Base-by-base conservation (phyloP, 2,329 filamentous ascomycete genomes). In the Monilinia aucupariae region DNA sequence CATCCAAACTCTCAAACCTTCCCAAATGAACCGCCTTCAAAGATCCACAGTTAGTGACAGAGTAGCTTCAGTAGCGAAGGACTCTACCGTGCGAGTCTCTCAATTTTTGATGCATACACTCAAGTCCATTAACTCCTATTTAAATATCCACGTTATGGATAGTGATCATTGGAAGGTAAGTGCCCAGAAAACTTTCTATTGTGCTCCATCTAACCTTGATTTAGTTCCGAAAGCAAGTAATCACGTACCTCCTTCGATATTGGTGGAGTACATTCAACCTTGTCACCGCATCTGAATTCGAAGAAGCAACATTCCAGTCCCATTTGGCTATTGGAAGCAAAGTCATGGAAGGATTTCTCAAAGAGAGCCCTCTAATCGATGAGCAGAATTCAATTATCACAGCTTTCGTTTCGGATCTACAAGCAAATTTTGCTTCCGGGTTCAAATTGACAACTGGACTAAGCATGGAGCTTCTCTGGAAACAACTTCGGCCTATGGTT, bases 401-500 rank as follows among this genome's bases (percentile, higher is more conserved):
- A 4, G 25, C 25, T 12, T 66, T 72, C 17, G 68, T 78, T 1
- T 70, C 74, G 0, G 78, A 75, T 7, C 70, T 87, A 2, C 75
- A 81, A 50, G 77, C 77, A 47, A 80, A 81, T 56, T 93, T 96
- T 71, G 81, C 83, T 30, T 81, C 84, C 20, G 86, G 85, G 2
- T 92, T 92, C 77, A 85, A 85, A 62, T 77, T 96, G 17, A 85
- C 80, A 0, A 92, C 88, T 2, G 92, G 91, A 0, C 78, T 92
- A 15, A 87, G 85, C 68, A 94, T 96, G 89, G 89, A 94, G 71
- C 74, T 78, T 10, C 80, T 96, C 6, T 96, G 92, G 93, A 82
- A 84, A 49, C 71, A 79, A 1, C 83, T 96, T 71, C 84, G 89
- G 60, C 90, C 92, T 0, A 74, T 78, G 13, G 80, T 85, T 5